Evolutionary conservation across 1,284 basidiomycete species (phyloP).

Genomic region (Cutaneotrichosporon sp.): DNA sequence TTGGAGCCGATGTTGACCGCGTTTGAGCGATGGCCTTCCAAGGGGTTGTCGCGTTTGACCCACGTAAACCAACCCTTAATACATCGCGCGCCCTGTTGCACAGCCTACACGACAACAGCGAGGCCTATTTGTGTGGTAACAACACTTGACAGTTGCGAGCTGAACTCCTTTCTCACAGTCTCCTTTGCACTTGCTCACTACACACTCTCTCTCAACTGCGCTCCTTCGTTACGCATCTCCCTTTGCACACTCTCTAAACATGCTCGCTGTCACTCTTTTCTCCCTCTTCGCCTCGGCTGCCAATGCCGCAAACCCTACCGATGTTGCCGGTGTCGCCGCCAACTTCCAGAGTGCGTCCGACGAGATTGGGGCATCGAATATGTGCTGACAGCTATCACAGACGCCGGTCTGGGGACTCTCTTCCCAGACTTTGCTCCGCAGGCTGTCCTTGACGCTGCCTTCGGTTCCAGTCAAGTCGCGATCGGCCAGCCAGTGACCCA

Average conservation of each 20-base stretch:
- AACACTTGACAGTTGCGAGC: no score
- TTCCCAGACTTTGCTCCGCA: background rate
- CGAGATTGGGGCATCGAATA: no score
- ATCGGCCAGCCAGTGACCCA: background rate
- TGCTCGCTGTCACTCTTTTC: slow-evolving; percentile 5
- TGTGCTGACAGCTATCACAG: background rate
- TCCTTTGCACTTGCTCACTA: background rate
- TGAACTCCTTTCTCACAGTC: no score
- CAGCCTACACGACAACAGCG: no score
- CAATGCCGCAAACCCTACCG: background rate
- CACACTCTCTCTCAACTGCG: background rate
- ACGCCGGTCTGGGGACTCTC: background rate
- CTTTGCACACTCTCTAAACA: slow-evolving; percentile 1
- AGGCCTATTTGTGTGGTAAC: no score
- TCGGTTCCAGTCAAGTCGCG: background rate
- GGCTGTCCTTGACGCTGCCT: slow-evolving; percentile 4
- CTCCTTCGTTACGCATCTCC: no score
- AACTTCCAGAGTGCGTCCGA: slow-evolving; percentile 7
- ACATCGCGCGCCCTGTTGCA: no score
- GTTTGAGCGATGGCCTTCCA: no score
- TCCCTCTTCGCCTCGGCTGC: slow-evolving; percentile 4
- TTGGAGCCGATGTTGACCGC: no score
- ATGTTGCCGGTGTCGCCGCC: slow-evolving; percentile 3
- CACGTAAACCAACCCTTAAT: no score
- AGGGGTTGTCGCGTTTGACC: no score